phyloP scores from a whole-genome alignment of 495 filamentous ascomycete genomes.

The Clohesyomyces aquaticus region DNA sequence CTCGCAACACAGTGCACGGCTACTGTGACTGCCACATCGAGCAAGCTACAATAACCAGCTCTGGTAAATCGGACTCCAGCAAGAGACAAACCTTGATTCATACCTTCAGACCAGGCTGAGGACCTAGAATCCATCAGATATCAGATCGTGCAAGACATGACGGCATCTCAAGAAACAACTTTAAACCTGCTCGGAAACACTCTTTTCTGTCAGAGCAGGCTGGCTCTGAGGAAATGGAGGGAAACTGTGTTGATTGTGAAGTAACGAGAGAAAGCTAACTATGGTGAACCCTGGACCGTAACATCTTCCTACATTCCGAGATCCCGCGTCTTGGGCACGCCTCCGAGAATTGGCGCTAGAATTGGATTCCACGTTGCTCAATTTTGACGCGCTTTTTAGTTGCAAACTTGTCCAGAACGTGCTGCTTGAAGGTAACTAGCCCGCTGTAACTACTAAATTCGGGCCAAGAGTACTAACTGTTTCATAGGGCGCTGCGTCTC shows the following conservation, averaged over 20 bases:
- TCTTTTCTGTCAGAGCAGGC: constrained; percentile 10
- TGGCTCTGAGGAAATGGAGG: too few relatives aligned
- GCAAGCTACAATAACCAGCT: too few relatives aligned
- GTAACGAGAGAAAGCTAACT: too few relatives aligned
- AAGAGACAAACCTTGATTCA: too few relatives aligned
- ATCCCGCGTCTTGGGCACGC: constrained; percentile 8
- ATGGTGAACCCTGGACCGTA: too few relatives aligned
- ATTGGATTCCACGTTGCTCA: not conserved
- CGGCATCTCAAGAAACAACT: constrained; percentile 15
- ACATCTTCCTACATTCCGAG: too few relatives aligned
- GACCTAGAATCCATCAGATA: constrained; percentile 8
- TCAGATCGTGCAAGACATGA: constrained; percentile 24
- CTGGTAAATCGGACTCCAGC: too few relatives aligned
- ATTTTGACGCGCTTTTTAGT: not conserved
- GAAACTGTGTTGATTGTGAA: too few relatives aligned
- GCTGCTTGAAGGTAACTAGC: constrained; percentile 8
- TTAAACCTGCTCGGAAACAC: constrained; percentile 6
- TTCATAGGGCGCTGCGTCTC: constrained; percentile 17
- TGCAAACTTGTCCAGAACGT: constrained; percentile 1
- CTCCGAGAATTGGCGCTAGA: not conserved
- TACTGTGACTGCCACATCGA: constrained; percentile 14
- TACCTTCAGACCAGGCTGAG: constrained; percentile 3
- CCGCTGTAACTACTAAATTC: too few relatives aligned
- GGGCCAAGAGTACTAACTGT: too few relatives aligned
- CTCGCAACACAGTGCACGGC: constrained; percentile 1